phyloP scores from a whole-genome alignment of 2,329 filamentous ascomycete genomes.

The Didymella pomorum region DNA sequence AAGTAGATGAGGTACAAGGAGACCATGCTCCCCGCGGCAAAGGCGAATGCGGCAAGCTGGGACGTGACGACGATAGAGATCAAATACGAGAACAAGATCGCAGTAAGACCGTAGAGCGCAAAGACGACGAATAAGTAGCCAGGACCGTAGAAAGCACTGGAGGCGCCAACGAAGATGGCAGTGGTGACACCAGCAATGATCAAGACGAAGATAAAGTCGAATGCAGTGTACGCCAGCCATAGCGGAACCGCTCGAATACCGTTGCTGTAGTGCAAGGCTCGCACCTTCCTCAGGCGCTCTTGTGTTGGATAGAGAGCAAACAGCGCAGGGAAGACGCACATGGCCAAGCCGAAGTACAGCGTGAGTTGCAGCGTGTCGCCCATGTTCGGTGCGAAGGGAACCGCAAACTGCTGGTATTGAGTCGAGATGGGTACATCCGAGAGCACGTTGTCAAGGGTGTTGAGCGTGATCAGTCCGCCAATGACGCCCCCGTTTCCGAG shows the following conservation, averaged over 20 bases:
- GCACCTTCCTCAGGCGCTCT: constrained; percentile 79
- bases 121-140: constrained; percentile 85
- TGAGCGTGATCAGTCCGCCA: constrained; percentile 78
- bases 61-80: constrained; percentile 81
- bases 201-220: constrained; percentile 81
- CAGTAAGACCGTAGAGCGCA: constrained; percentile 79
- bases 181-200: constrained; percentile 70
- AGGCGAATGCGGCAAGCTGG: constrained; percentile 84
- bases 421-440: constrained; percentile 74
- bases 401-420: constrained; percentile 77
- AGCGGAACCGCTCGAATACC: constrained; percentile 82
- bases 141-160: constrained; percentile 76
- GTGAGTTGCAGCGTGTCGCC: constrained; percentile 81
- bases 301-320: constrained; percentile 89
- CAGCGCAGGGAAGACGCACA: constrained; percentile 82
- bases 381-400: constrained; percentile 72
- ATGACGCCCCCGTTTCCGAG: constrained; percentile 70
- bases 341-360: constrained; percentile 80
- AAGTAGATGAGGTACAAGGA: constrained; percentile 59
- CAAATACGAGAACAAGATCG: constrained; percentile 79
- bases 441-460: constrained; percentile 85
- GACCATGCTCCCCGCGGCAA: constrained; percentile 79
- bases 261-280: constrained; percentile 89
- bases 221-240: constrained; percentile 82
- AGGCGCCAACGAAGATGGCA: constrained; percentile 72